A percentile compares a stretch with the other conserved stretches of the same genome.
These are phyloP conservation scores for Candida tibetensis DNA, from an alignment of 805 yeast genomes.

Conservation along the genomic window DNA sequence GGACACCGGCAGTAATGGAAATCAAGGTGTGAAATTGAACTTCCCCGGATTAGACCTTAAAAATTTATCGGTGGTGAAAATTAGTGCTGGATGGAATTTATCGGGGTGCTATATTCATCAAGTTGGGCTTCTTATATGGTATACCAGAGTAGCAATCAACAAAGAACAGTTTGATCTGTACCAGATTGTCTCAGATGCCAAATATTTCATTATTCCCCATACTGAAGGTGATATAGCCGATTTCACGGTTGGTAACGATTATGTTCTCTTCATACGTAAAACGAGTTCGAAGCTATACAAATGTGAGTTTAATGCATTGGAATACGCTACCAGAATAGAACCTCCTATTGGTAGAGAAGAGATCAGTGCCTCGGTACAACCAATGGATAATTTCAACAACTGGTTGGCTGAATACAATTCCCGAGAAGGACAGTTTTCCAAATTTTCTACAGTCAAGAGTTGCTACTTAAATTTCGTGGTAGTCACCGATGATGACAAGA, in stretches of 20 bases:
- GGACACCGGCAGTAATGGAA: slow-evolving; percentile 45
- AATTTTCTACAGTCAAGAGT: slow-evolving; percentile 52
- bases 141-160: slow-evolving; percentile 23
- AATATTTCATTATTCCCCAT: slow-evolving; percentile 39
- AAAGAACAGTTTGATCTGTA: slow-evolving; percentile 17
- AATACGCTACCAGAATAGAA: slow-evolving; percentile 8
- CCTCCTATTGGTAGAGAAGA: slow-evolving; percentile 6
- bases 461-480: slow-evolving; percentile 53
- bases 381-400: slow-evolving; percentile 27
- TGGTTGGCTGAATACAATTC: slow-evolving; percentile 24
- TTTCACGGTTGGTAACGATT: slow-evolving; percentile 53
- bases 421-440: slow-evolving; percentile 19
- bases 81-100: slow-evolving; percentile 67
- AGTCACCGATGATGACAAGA: slow-evolving; percentile 51
- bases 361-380: slow-evolving; percentile 6
- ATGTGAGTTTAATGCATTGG: slow-evolving; percentile 26
- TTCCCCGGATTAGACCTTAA: slow-evolving; percentile 30
- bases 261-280: slow-evolving; percentile 46
- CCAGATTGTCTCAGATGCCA: slow-evolving; percentile 27
- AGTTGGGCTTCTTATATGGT: slow-evolving; percentile 63
- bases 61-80: slow-evolving; percentile 36
- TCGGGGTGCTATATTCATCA: slow-evolving; percentile 48
- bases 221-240: slow-evolving; percentile 47
- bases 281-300: slow-evolving; percentile 40
- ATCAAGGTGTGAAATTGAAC: slow-evolving; percentile 42